Evolutionary conservation across 805 yeast genomes (phyloP).

Genomic region (Jamesozyma spencerorum): DNA sequence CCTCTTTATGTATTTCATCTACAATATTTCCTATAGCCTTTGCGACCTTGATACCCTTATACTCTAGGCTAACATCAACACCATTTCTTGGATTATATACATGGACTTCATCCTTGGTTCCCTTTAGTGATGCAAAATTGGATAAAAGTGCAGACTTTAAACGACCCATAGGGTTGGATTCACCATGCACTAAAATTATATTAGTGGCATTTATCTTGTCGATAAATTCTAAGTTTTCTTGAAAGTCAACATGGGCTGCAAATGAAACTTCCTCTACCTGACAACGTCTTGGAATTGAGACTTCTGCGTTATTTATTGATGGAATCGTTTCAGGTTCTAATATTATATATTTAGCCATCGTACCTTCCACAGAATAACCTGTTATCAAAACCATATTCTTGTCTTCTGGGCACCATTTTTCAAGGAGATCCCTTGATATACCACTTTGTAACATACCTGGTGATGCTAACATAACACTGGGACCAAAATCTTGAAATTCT

Average conservation of each 20-base stretch:
- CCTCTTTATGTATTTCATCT: slow-evolving; percentile 34
- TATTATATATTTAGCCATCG: slow-evolving; percentile 84
- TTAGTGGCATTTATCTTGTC: slow-evolving; percentile 77
- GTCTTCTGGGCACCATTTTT: slow-evolving; percentile 96
- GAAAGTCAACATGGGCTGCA: slow-evolving; percentile 99
- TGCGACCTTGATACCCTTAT: slow-evolving; percentile 78
- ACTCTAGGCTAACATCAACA: slow-evolving; percentile 63
- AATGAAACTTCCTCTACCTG: slow-evolving; percentile 89
- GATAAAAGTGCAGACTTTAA: slow-evolving; percentile 85
- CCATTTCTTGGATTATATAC: slow-evolving; percentile 91
- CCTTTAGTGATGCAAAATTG: slow-evolving; percentile 70
- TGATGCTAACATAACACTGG: slow-evolving; percentile 91
- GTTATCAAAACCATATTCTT: slow-evolving; percentile 81
- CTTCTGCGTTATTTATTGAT: slow-evolving; percentile 69
- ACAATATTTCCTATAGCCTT: slow-evolving; percentile 58
- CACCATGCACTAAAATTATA: slow-evolving; percentile 93
- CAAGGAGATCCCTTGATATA: slow-evolving; percentile 80
- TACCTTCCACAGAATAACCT: slow-evolving; percentile 97
- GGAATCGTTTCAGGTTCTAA: slow-evolving; percentile 90
- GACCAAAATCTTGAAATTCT: slow-evolving; percentile 83
- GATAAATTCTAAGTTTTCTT: slow-evolving; percentile 84
- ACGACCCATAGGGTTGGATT: slow-evolving; percentile 97
- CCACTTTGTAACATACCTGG: slow-evolving; percentile 99
- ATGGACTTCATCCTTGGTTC: slow-evolving; percentile 81
- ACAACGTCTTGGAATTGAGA: slow-evolving; percentile 76